phyloP scores from a whole-genome alignment of 352 stramenopile species.

The Paralagenidium karlingii region DNA sequence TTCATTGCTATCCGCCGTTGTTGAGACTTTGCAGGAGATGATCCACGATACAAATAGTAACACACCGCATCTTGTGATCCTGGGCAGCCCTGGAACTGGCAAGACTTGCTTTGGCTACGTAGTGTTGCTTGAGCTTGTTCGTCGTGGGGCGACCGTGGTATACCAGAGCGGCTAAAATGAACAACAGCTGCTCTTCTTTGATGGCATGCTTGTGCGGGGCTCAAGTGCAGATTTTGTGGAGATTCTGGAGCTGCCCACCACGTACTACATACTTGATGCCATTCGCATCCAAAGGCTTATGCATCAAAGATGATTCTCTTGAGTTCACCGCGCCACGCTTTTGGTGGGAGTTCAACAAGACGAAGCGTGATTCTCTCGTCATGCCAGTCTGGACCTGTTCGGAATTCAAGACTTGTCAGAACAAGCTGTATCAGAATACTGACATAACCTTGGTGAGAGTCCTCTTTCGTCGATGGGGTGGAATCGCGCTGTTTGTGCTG shows the following conservation, averaged over 20 bases:
- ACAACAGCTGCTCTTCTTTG: slow-evolving; percentile 2
- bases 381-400: slow-evolving; percentile 11
- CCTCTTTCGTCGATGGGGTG: slow-evolving; percentile 15
- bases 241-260: slow-evolving; percentile 12
- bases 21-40: too few relatives aligned
- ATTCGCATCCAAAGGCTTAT: slow-evolving; percentile 10
- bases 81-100: slow-evolving; percentile 15
- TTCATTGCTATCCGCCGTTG: slow-evolving; percentile 14
- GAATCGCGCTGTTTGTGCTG: slow-evolving; percentile 13
- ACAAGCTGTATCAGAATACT: slow-evolving; percentile 4
- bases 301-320: slow-evolving; percentile 15
- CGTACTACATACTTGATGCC: slow-evolving; percentile 17
- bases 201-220: slow-evolving; percentile 7
- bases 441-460: slow-evolving; percentile 2
- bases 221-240: slow-evolving; percentile 10
- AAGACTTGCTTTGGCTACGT: slow-evolving; percentile 16
- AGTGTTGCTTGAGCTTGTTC: slow-evolving; percentile 13
- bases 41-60: slow-evolving; percentile 11
- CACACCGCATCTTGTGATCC: slow-evolving; percentile 16
- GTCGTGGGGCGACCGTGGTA: slow-evolving; percentile 9
- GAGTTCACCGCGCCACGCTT: slow-evolving; percentile 6
- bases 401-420: slow-evolving; percentile 13
- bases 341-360: slow-evolving; percentile 16
- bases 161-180: slow-evolving; percentile 9
- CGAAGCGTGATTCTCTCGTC: slow-evolving; percentile 8